phyloP scores from a whole-genome alignment of 2,329 filamentous ascomycete genomes.

The Aspergillus floridensis region DNA sequence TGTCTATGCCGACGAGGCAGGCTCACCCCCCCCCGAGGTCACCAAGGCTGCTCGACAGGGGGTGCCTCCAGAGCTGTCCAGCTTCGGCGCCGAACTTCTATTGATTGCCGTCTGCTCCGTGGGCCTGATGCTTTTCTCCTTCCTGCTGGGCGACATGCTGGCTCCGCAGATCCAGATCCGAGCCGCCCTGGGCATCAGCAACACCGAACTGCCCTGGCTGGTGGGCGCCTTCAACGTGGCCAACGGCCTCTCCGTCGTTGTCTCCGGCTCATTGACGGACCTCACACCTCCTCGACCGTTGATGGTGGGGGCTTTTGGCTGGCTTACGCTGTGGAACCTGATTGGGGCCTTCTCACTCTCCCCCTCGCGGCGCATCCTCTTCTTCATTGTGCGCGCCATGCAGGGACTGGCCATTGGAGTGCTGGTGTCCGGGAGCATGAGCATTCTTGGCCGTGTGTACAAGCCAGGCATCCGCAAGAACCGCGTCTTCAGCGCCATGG shows the following conservation, averaged over 20 bases:
- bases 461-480: slow-evolving; percentile 46
- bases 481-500: slow-evolving; percentile 51
- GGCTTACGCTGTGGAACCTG: slow-evolving; percentile 44
- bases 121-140: slow-evolving; percentile 45
- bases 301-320: slow-evolving; percentile 45
- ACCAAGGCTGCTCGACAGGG: slow-evolving; percentile 25
- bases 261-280: slow-evolving; percentile 39
- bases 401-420: slow-evolving; percentile 52
- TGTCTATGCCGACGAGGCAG: slow-evolving; percentile 18
- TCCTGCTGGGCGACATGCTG: slow-evolving; percentile 43
- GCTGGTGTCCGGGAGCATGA: slow-evolving; percentile 49
- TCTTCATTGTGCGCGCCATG: slow-evolving; percentile 41
- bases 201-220: slow-evolving; percentile 44
- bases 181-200: slow-evolving; percentile 38
- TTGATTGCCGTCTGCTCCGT: slow-evolving; percentile 45
- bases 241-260: slow-evolving; percentile 44
- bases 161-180: slow-evolving; percentile 41
- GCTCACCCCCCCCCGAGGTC: slow-evolving; percentile 19
- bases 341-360: slow-evolving; percentile 38
- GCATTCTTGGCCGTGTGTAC: slow-evolving; percentile 48
- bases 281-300: slow-evolving; percentile 41
- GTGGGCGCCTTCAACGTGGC: slow-evolving; percentile 44
- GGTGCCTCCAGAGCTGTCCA: slow-evolving; percentile 41
- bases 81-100: slow-evolving; percentile 40
- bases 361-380: slow-evolving; percentile 34